Conservation (phyloP, 805 yeast species). For the Zygotorulaspora chibaensis region DNA sequence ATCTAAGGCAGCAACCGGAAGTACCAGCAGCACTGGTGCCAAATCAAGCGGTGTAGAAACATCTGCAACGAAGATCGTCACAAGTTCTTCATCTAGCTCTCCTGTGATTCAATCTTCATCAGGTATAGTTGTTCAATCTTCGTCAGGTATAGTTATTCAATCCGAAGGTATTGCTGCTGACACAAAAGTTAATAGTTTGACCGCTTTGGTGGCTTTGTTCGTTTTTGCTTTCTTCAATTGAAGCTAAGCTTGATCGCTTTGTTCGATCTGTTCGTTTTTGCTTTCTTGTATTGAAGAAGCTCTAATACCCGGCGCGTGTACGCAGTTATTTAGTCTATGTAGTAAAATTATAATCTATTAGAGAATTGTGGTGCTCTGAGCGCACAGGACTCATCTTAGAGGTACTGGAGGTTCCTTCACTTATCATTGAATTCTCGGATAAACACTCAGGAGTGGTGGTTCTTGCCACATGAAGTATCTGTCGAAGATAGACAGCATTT, state of each 20-base stretch:
- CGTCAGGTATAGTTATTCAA: background rate
- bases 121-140: background rate
- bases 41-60: background rate
- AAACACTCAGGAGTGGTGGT: too few species aligned
- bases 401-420: too few species aligned
- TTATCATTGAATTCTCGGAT: too few species aligned
- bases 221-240: constrained; percentile 6
- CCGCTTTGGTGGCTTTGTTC: constrained; percentile 4
- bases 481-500: too few species aligned
- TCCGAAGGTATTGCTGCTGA: constrained; percentile 3
- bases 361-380: too few species aligned
- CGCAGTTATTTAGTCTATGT: too few species aligned
- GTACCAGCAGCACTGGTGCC: constrained; percentile 1
- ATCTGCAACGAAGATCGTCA: background rate
- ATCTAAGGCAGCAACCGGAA: background rate
- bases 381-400: too few species aligned
- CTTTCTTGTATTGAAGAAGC: constrained; percentile 3
- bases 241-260: background rate
- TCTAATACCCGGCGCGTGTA: too few species aligned
- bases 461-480: too few species aligned
- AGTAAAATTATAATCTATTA: too few species aligned
- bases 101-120: background rate
- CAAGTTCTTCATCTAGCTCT: background rate
- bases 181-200: background rate
- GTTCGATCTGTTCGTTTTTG: constrained; percentile 3